These are phyloP conservation scores for Athelia psychrophila DNA, from an alignment of 1,284 basidiomycete genomes.

Conservation along the genomic window DNA sequence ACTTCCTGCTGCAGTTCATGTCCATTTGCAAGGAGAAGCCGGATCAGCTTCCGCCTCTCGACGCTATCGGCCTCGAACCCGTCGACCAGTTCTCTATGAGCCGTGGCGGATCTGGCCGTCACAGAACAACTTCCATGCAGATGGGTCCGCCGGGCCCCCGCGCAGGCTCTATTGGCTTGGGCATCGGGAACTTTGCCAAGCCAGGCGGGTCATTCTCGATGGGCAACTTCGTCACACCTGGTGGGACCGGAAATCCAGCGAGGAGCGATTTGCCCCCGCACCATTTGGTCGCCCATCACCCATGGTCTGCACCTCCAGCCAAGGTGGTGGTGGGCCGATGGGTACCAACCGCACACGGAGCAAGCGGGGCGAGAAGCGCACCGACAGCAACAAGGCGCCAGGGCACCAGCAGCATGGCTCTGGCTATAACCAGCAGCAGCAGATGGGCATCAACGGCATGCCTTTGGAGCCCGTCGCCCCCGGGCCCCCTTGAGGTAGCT, in stretches of 20 bases:
- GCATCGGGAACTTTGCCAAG: slow-evolving; percentile 9
- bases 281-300: slow-evolving; percentile 16
- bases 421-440: slow-evolving; percentile 12
- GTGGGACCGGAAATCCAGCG: not conserved
- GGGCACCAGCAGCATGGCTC: not conserved
- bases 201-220: not conserved
- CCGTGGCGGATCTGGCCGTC: not conserved
- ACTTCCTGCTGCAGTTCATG: slow-evolving; percentile 82
- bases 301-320: slow-evolving; percentile 75
- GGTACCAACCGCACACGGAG: slow-evolving; percentile 32
- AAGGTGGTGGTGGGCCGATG: slow-evolving; percentile 47
- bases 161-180: not conserved
- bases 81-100: slow-evolving; percentile 9
- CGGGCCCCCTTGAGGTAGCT: too few relatives aligned
- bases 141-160: slow-evolving; percentile 25
- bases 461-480: slow-evolving; percentile 29
- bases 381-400: not conserved
- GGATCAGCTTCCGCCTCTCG: slow-evolving; percentile 61
- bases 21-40: slow-evolving; percentile 73
- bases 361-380: not conserved
- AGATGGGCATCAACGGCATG: slow-evolving; percentile 13
- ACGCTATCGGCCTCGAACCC: slow-evolving; percentile 21
- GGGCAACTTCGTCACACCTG: not conserved
- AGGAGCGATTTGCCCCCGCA: too few relatives aligned
- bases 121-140: too few relatives aligned